Conservation (phyloP, 768 basidiomycete species). For the Tylopilus subfusipes region DNA sequence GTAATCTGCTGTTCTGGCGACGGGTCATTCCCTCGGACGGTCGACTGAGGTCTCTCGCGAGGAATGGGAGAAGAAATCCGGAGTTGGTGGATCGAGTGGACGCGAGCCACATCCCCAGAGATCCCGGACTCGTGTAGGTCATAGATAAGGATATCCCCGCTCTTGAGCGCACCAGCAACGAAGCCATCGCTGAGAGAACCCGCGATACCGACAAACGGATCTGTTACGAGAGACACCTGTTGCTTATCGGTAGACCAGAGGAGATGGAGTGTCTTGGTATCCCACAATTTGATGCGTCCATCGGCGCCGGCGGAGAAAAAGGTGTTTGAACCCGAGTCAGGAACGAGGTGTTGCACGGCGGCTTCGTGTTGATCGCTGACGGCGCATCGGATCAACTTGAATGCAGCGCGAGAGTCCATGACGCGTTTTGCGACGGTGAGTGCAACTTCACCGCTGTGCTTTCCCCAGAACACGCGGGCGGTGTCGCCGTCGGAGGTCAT, state of each 20-base stretch:
- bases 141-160: conserved; percentile 60
- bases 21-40: neutral
- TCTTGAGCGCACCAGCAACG: conserved; percentile 49
- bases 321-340: conserved; percentile 37
- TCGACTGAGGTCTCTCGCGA: conserved; percentile 6
- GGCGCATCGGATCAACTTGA: conserved; percentile 45
- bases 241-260: conserved; percentile 58
- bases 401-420: conserved; percentile 52
- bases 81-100: conserved; percentile 26
- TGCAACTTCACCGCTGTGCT: conserved; percentile 61
- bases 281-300: conserved; percentile 74
- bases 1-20: conserved; percentile 7
- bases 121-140: conserved; percentile 36
- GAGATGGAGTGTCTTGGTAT: conserved; percentile 48
- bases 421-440: conserved; percentile 54
- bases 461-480: conserved; percentile 73
- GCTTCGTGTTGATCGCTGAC: conserved; percentile 65
- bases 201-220: conserved; percentile 51
- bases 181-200: conserved; percentile 41
- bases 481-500: conserved; percentile 61
- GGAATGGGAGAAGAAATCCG: conserved; percentile 37
- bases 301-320: conserved; percentile 58
- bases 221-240: conserved; percentile 35
- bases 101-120: conserved; percentile 7
- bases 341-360: conserved; percentile 51